phyloP scores from a whole-genome alignment of 2,329 filamentous ascomycete genomes.

The Botrytis squamosa region DNA sequence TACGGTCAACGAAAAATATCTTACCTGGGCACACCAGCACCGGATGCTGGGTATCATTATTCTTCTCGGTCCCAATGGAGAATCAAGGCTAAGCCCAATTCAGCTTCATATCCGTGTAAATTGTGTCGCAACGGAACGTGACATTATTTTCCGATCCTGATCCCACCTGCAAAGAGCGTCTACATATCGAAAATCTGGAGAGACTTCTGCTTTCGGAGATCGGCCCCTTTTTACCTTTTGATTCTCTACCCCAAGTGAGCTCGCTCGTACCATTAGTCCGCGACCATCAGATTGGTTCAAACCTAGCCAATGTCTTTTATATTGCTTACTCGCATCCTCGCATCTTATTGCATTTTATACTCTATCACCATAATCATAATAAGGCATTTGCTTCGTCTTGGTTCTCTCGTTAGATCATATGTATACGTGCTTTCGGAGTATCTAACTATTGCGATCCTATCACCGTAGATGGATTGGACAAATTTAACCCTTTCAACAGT shows the following conservation, averaged over 20 bases:
- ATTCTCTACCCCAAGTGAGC: background rate
- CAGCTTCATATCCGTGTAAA: constrained; percentile 2
- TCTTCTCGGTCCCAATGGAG: background rate
- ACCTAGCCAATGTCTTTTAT: background rate
- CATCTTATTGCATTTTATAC: background rate
- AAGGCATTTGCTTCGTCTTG: background rate
- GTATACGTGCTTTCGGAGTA: background rate
- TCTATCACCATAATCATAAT: background rate
- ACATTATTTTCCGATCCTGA: constrained; percentile 12
- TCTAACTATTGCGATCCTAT: background rate
- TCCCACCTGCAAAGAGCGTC: constrained; percentile 7
- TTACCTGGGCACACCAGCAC: background rate
- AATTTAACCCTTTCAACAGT: background rate
- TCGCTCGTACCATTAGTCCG: background rate
- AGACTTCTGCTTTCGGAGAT: constrained; percentile 4
- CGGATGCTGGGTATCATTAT: background rate
- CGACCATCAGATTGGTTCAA: background rate
- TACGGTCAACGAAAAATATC: background rate
- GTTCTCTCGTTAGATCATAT: background rate
- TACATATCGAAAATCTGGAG: constrained; percentile 8
- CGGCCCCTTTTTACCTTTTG: background rate
- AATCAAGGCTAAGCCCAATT: background rate
- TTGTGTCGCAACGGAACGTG: background rate
- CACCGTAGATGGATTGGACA: background rate
- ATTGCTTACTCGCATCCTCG: background rate